phyloP scores from a whole-genome alignment of 352 stramenopile species.

The Elongisporangium senticosum region DNA sequence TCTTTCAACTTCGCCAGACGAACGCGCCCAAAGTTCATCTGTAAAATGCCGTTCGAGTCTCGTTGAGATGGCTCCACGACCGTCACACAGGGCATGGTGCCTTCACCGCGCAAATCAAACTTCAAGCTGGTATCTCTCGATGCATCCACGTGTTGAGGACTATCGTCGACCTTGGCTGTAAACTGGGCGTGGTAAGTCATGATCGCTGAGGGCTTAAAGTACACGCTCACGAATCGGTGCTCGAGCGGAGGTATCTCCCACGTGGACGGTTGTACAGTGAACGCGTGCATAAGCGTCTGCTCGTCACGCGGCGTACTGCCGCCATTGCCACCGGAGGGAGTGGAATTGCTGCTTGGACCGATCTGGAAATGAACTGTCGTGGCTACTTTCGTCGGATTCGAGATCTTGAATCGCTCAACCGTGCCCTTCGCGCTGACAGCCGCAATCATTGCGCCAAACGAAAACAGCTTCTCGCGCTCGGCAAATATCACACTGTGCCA shows the following conservation, averaged over 20 bases:
- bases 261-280: constrained; percentile 85
- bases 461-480: constrained; percentile 84
- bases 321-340: background rate
- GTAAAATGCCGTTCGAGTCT: constrained; percentile 50
- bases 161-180: constrained; percentile 78
- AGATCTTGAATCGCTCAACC: constrained; percentile 92
- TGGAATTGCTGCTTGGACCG: constrained; percentile 15
- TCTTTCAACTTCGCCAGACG: constrained; percentile 68
- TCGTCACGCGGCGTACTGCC: background rate
- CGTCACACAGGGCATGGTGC: constrained; percentile 90
- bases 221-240: constrained; percentile 91
- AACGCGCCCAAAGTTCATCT: constrained; percentile 82
- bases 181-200: constrained; percentile 79
- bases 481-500: constrained; percentile 71
- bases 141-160: constrained; percentile 19
- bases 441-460: constrained; percentile 81
- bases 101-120: constrained; percentile 89
- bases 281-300: constrained; percentile 25
- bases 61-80: constrained; percentile 74
- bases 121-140: constrained; percentile 43
- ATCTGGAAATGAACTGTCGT: constrained; percentile 86
- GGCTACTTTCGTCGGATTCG: constrained; percentile 94
- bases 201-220: constrained; percentile 91
- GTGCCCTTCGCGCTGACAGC: constrained; percentile 62
- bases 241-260: constrained; percentile 94